Base-by-base conservation (phyloP, 2,329 filamentous ascomycete genomes). In the Colletotrichum chlorophyti region DNA sequence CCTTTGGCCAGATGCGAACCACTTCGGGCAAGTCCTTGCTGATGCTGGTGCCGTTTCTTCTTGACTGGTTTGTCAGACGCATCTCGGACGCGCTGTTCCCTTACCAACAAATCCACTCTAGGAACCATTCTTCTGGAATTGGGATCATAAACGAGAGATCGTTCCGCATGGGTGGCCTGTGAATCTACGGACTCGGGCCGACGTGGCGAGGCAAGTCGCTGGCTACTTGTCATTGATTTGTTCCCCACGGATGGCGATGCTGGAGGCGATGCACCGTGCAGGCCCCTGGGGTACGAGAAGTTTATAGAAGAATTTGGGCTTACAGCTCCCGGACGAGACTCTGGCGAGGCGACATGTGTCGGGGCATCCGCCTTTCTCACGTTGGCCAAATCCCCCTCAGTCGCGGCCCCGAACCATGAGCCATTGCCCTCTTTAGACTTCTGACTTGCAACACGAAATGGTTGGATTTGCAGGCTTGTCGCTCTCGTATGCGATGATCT, bases 101-200 rank as follows among this genome's bases (percentile, higher is more conserved):
- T 72, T 46, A 70, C 78, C 63, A 75, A 41, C 15, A 83, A 62
- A 23, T 82, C 74, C 6, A 68, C 69, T 49, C 72, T 79, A 3
- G 81, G 78, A 4, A 88, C 77, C 78, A 88, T 86, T 58, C 86
- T 82, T 63, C 86, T 79, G 14, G 86, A 87, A 64, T 88, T 88
- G n/a, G 85, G 78, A 62, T 88, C 86, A 65, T 87, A 86, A 42
- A 89, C 82, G 69, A 90, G 65, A 27, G 74, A 69, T 63, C 79
- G 66, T 37, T 79, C 74, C 37, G 75, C 6, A 62, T 53, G 2
- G 63, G 63, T 58, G 15, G 66, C 63, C 53, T 63, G 65, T 9
- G 64, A 65, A 8, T 64, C 61, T 4, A 62, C 61, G 1, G 71
- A 64, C 23, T 65, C 63, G 7, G 58, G 60, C 41, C 65, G 66